Conservation (phyloP, 139 green algal genomes). For the Chlorella sp. region DNA sequence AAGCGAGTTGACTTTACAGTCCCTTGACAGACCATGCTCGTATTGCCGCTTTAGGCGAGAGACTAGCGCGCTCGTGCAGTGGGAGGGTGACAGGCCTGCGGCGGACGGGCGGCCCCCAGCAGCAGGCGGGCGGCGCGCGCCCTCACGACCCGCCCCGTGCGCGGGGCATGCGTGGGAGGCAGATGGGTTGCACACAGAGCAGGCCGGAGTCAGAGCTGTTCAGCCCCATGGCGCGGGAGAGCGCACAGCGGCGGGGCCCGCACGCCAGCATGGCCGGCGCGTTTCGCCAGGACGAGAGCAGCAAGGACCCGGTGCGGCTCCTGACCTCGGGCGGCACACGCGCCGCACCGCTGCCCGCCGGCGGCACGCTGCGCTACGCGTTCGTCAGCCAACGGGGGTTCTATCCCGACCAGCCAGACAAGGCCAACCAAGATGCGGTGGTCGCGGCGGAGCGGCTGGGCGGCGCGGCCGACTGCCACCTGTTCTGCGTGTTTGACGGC, state of each 20-base stretch:
- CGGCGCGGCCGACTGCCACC: slow-evolving; percentile 18
- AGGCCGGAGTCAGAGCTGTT: too few species aligned
- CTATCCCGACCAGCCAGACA: slow-evolving; percentile 87
- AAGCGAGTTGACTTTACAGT: too few species aligned
- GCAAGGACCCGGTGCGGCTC: neutral
- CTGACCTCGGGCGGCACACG: slow-evolving; percentile 6
- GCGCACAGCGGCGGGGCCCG: neutral
- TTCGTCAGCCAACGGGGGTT: slow-evolving; percentile 84
- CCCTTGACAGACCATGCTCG: too few species aligned
- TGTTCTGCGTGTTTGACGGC: slow-evolving; percentile 91
- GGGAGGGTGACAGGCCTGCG: too few species aligned
- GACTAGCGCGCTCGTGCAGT: too few species aligned
- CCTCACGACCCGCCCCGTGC: too few species aligned
- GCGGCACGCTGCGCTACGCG: slow-evolving; percentile 58
- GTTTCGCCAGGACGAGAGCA: neutral
- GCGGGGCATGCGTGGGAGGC: too few species aligned
- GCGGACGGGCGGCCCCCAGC: too few species aligned
- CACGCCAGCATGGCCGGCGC: neutral
- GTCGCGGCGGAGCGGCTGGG: slow-evolving; percentile 68
- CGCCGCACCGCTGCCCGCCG: neutral
- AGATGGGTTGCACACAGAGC: too few species aligned
- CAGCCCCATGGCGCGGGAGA: too few species aligned
- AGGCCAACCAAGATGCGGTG: slow-evolving; percentile 91
- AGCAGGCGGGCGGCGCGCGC: too few species aligned
- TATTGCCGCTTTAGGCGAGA: too few species aligned